Evolutionary conservation across 139 green algal genomes (phyloP).

Genomic region (Coelastrella sp.): DNA sequence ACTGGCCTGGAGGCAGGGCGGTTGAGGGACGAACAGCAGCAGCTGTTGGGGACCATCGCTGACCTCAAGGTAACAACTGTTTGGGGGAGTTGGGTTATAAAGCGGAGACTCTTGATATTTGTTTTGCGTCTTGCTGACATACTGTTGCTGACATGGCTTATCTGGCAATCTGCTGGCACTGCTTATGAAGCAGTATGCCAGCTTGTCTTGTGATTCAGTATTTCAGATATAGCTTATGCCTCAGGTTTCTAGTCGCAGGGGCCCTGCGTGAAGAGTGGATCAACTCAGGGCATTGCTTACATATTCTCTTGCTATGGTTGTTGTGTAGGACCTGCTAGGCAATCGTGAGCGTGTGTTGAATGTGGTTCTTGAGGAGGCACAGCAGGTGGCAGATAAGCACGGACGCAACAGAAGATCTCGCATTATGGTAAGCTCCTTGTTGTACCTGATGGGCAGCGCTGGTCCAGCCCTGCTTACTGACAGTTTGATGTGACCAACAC

Average conservation of each 20-base stretch:
- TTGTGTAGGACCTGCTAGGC: constrained; percentile 66
- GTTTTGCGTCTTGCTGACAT: no score
- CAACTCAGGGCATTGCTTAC: no score
- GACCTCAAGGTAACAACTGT: constrained; percentile 48
- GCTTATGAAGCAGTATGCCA: no score
- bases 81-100: not conserved
- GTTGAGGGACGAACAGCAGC: constrained; percentile 73
- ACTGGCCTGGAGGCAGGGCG: constrained; percentile 84
- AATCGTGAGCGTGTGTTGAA: constrained; percentile 65
- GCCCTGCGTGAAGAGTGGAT: no score
- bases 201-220: no score
- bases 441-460: no score
- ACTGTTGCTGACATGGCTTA: no score
- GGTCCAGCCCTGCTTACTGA: not conserved
- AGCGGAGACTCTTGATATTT: no score
- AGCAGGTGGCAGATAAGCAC: constrained; percentile 71
- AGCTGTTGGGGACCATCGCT: constrained; percentile 65
- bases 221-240: not conserved
- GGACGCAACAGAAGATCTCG: constrained; percentile 70
- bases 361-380: constrained; percentile 74
- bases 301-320: not conserved
- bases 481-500: not conserved
- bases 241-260: no score
- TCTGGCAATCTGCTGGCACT: no score
- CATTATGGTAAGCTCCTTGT: constrained; percentile 31